Percentiles rank a stretch among this genome's conserved stretches.
phyloP scores from a whole-genome alignment of 305 asterid species.

The Fraxinus paxiana region DNA sequence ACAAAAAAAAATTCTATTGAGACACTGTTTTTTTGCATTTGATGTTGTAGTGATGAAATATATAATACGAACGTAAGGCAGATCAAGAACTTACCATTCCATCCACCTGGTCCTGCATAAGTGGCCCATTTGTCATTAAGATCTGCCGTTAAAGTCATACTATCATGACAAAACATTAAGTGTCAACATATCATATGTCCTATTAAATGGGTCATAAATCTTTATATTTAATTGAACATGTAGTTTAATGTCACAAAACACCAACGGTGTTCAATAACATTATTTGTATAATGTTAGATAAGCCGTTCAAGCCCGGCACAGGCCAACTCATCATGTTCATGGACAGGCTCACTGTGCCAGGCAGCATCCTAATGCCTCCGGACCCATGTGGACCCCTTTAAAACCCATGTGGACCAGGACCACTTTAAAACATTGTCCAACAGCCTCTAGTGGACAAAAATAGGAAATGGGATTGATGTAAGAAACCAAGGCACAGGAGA shows the following conservation, averaged over 20 bases:
- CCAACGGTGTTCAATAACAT: too few relatives aligned
- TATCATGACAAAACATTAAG: slow-evolving; percentile 21
- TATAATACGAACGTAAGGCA: background rate
- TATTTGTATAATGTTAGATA: background rate
- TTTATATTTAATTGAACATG: too few relatives aligned
- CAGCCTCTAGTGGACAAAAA: background rate
- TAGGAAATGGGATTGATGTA: background rate
- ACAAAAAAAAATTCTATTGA: background rate
- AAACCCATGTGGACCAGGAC: background rate
- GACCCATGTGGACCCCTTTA: background rate
- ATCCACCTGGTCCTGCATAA: slow-evolving; percentile 86
- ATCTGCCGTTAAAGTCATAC: slow-evolving; percentile 84
- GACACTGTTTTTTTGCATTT: background rate
- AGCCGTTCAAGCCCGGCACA: background rate
- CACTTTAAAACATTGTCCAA: background rate
- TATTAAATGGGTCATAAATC: too few relatives aligned
- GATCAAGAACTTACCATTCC: slow-evolving; percentile 63
- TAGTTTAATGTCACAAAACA: too few relatives aligned
- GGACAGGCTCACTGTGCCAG: background rate
- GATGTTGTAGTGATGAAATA: background rate
- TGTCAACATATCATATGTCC: too few relatives aligned
- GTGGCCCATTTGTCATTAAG: slow-evolving; percentile 74
- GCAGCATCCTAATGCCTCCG: background rate
- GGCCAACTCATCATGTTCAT: background rate
- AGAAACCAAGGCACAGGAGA: background rate